phyloP scores from a whole-genome alignment of 768 basidiomycete species.

The Suillus decipiens region DNA sequence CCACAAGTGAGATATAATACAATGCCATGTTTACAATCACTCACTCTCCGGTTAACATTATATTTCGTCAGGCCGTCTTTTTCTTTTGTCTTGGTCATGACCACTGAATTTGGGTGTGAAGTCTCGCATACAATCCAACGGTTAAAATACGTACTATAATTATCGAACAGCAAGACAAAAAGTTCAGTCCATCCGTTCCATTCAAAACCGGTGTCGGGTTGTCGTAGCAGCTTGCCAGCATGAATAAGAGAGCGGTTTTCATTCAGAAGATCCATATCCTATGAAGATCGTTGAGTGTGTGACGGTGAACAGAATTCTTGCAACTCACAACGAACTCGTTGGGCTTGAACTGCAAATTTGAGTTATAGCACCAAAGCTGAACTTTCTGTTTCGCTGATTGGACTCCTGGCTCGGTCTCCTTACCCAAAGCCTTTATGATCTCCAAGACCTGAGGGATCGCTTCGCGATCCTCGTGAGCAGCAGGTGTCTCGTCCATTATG shows the following conservation, averaged over 20 bases:
- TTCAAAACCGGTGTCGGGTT: conserved; percentile 86
- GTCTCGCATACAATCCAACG: conserved; percentile 13
- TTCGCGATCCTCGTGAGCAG: conserved; percentile 77
- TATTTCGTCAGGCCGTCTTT: conserved; percentile 76
- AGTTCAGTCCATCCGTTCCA: conserved; percentile 92
- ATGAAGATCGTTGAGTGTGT: conserved; percentile 8
- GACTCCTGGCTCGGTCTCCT: conserved; percentile 87
- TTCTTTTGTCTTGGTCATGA: conserved; percentile 85
- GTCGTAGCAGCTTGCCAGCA: conserved; percentile 79
- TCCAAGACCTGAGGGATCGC: conserved; percentile 86
- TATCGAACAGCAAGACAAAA: conserved; percentile 90
- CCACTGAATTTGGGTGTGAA: conserved; percentile 50
- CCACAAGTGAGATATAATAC: conserved; percentile 7
- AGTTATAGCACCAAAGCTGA: conserved; percentile 84
- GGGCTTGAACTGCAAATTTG: conserved; percentile 75
- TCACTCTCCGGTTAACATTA: conserved; percentile 76
- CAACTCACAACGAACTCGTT: conserved; percentile 65
- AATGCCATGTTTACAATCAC: conserved; percentile 22
- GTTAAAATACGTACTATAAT: conserved; percentile 69
- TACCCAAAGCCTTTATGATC: conserved; percentile 82
- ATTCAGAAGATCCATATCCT: conserved; percentile 90
- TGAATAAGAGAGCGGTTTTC: conserved; percentile 83
- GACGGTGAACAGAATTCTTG: background rate
- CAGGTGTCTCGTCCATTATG: conserved; percentile 74
- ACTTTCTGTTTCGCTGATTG: conserved; percentile 86